phyloP scores from a whole-genome alignment of 2,329 filamentous ascomycete genomes.

The Talaromyces sp. region DNA sequence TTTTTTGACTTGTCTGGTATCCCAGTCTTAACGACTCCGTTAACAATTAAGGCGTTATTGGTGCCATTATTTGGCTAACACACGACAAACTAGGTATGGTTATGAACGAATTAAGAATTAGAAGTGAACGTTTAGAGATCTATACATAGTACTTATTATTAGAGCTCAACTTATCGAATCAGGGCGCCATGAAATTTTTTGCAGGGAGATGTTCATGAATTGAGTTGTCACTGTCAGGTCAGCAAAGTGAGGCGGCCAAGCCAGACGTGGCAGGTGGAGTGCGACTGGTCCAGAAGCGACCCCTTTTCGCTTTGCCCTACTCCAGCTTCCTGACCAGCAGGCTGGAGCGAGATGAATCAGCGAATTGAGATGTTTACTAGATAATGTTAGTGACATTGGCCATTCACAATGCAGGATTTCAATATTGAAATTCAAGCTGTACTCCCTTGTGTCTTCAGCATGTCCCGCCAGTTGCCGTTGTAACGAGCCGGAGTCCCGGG shows the following conservation, averaged over 20 bases:
- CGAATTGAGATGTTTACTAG: neutral
- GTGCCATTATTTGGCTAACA: too few relatives aligned
- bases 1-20: too few relatives aligned
- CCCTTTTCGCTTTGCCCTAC: neutral
- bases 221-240: neutral
- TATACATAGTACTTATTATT: too few relatives aligned
- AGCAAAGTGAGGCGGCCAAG: constrained; percentile 15
- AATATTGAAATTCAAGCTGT: neutral
- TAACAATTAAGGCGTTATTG: too few relatives aligned
- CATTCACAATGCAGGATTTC: neutral
- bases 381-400: neutral
- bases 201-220: neutral
- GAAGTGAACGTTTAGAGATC: too few relatives aligned
- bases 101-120: too few relatives aligned
- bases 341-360: neutral
- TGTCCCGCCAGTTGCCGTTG: neutral
- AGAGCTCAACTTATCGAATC: neutral
- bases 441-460: neutral
- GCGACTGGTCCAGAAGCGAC: constrained; percentile 11
- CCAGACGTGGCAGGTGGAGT: constrained; percentile 9
- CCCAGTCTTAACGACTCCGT: too few relatives aligned
- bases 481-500: neutral
- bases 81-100: too few relatives aligned
- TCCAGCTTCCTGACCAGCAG: neutral
- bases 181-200: neutral